Evolutionary conservation across 1,139 yeast genomes (phyloP).

Genomic region (Pichia sp.): DNA sequence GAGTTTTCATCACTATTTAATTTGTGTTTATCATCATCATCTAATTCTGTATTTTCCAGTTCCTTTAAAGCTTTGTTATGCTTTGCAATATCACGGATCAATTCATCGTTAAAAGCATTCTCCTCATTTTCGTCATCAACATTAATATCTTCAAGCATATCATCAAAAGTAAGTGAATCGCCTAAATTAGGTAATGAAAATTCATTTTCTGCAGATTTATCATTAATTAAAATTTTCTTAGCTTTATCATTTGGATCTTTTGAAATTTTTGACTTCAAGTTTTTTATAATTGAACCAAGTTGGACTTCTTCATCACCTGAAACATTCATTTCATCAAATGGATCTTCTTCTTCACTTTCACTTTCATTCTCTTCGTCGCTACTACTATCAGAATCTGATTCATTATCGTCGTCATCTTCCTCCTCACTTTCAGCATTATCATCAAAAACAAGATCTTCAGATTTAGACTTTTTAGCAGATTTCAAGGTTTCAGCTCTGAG

Average conservation of each 20-base stretch:
- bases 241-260: conserved; percentile 30
- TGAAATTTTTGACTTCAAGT: conserved; percentile 27
- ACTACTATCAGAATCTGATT: conserved; percentile 25
- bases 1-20: conserved; percentile 32
- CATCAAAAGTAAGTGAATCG: conserved; percentile 58
- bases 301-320: conserved; percentile 26
- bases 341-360: conserved; percentile 29
- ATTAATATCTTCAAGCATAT: conserved; percentile 65
- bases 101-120: conserved; percentile 29
- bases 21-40: conserved; percentile 27
- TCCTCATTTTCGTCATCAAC: conserved; percentile 34
- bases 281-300: conserved; percentile 27
- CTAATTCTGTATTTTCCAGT: background rate
- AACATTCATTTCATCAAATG: conserved; percentile 24
- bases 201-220: conserved; percentile 65
- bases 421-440: conserved; percentile 26
- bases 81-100: conserved; percentile 14
- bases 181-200: conserved; percentile 58
- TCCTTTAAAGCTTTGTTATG: conserved; percentile 8
- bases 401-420: conserved; percentile 22
- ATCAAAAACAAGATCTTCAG: conserved; percentile 30
- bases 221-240: conserved; percentile 41
- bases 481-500: conserved; percentile 3
- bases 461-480: background rate
- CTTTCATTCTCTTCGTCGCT: conserved; percentile 22